Evolutionary conservation across 768 basidiomycete species (phyloP).

Genomic region (Leucosporidium creatinivorum): DNA sequence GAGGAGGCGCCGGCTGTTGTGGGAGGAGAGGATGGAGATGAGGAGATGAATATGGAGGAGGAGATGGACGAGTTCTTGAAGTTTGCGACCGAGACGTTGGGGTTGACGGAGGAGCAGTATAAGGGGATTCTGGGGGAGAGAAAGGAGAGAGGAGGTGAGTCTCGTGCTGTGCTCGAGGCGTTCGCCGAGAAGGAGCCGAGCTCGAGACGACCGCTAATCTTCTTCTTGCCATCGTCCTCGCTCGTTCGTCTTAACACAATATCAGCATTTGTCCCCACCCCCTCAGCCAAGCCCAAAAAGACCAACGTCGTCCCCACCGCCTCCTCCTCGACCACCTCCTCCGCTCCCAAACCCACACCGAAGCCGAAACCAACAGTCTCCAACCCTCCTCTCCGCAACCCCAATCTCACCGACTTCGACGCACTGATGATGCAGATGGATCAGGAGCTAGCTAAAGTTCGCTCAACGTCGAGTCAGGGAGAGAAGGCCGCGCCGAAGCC

Average conservation of each 20-base stretch:
- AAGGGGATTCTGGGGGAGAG: slow-evolving; percentile 73
- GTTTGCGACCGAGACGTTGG: slow-evolving; percentile 85
- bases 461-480: not conserved
- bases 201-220: not conserved
- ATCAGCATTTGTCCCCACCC: slow-evolving; percentile 39
- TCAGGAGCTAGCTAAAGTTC: slow-evolving; percentile 54
- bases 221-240: too few species aligned
- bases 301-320: slow-evolving; percentile 20
- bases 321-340: not conserved
- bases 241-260: too few species aligned
- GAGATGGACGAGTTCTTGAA: slow-evolving; percentile 92
- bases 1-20: slow-evolving; percentile 70
- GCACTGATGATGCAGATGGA: slow-evolving; percentile 96
- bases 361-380: slow-evolving; percentile 1
- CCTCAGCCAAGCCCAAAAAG: slow-evolving; percentile 20
- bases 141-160: slow-evolving; percentile 69
- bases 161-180: not conserved
- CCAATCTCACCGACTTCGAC: slow-evolving; percentile 83
- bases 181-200: too few species aligned
- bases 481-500: slow-evolving; percentile 1
- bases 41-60: slow-evolving; percentile 83
- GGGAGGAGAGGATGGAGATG: slow-evolving; percentile 47
- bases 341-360: not conserved
- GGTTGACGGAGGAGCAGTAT: slow-evolving; percentile 86
- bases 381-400: slow-evolving; percentile 45